Base-by-base conservation (phyloP, 2,329 filamentous ascomycete genomes). In the Magnaporthiopsis rhizophila region DNA sequence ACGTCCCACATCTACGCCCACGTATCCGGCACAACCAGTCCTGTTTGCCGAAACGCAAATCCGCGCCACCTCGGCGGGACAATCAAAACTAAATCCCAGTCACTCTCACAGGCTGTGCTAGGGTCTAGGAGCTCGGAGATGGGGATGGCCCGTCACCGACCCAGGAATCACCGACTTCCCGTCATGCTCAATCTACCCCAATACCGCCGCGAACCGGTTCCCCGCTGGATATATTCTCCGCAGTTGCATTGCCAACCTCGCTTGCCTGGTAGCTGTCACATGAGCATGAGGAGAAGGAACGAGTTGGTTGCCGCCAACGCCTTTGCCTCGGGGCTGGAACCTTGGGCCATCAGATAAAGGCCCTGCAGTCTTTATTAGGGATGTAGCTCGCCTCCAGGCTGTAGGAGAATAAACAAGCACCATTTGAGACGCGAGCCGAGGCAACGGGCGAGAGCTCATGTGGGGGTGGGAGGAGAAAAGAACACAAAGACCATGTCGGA, bases 201-300 rank as follows among this genome's bases (percentile, higher is more conserved):
- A 32, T 58, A 12, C 57, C 57, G 57, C 30, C 57, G 57, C 30
- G 26, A 60, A 60, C 9, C 26, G 15, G 30, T 60, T 60, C 58
- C 58, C 58, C 58, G 58, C 58, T 60, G 58, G 58, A 36, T 60
- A 36, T 60, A 60, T 60, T 60, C 58, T 60, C 58, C 58, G 58
- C 32, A 60, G 26, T 60, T 36, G 28, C 57, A 34, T 60, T 8
- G 28, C 36, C 26, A 32, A 32, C 11, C 24, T 60, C 58, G 58
- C 58, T 60, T 60, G 58, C 32, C 18, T 60, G 32, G 36, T 64
- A n/a, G 59, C 61, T 21, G 61, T 53, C 45, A 53, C 7, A 53
- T n/a, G 13, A 11, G 45, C 38, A 21, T 21, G 18, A 24, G 45
- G 18, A 12, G 34, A 2, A 12, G 34, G 34, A 36, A 5, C 34